Conservation (phyloP, 2,329 filamentous ascomycete species). For the Pseudocercospora vitis region DNA sequence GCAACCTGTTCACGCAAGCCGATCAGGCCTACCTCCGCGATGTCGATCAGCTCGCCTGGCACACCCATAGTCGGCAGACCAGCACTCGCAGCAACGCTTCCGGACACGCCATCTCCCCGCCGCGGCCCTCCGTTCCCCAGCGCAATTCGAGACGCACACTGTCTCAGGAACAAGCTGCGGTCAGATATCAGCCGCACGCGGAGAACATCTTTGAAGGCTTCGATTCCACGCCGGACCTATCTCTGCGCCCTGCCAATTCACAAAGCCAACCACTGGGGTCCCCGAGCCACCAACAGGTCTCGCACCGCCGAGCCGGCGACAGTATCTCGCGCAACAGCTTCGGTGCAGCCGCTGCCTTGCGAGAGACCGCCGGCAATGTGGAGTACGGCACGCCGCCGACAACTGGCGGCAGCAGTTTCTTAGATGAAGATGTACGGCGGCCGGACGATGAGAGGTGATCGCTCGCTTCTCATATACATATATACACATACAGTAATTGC, state of each 20-base stretch:
- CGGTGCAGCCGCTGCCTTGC: constrained; percentile 31
- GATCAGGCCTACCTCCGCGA: constrained; percentile 33
- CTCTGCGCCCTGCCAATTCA: neutral
- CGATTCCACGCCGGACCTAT: constrained; percentile 23
- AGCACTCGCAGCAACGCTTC: constrained; percentile 3
- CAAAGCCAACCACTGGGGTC: constrained; percentile 3
- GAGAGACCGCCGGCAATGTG: constrained; percentile 20
- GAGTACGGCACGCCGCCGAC: constrained; percentile 22
- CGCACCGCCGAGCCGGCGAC: constrained; percentile 33
- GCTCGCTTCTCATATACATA: neutral
- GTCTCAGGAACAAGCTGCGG: constrained; percentile 23
- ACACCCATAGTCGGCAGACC: constrained; percentile 20
- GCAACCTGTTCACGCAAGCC: neutral
- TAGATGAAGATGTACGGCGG: constrained; percentile 14
- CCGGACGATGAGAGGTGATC: neutral
- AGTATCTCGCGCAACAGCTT: constrained; percentile 35
- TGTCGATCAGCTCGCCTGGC: constrained; percentile 33
- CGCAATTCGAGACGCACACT: constrained; percentile 30
- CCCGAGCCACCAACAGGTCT: constrained; percentile 18
- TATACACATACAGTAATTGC: neutral
- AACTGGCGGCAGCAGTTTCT: neutral
- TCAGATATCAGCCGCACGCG: constrained; percentile 11
- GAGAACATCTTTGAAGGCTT: constrained; percentile 31
- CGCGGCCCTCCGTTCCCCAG: constrained; percentile 27
- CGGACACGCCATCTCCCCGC: constrained; percentile 11